These are phyloP conservation scores for Cladophialophora carrionii DNA, from an alignment of 2,329 filamentous ascomycete genomes.

Conservation along the genomic window DNA sequence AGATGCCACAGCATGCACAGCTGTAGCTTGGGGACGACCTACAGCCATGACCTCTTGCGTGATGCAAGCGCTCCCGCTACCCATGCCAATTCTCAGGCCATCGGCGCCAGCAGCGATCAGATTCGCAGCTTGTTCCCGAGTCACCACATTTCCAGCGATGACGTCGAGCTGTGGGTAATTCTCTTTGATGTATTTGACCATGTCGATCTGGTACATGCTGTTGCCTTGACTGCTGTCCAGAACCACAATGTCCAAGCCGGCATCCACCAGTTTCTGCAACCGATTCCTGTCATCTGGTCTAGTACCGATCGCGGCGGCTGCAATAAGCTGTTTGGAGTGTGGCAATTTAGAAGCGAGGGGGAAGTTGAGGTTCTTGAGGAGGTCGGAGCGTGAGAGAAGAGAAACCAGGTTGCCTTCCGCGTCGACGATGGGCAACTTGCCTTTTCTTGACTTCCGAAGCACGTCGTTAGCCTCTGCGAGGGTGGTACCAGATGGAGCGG, in stretches of 20 bases:
- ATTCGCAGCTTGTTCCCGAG: slow-evolving; percentile 88
- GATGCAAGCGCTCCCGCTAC: slow-evolving; percentile 95
- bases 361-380: slow-evolving; percentile 99
- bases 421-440: slow-evolving; percentile 93
- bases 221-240: slow-evolving; percentile 97
- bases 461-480: slow-evolving; percentile 90
- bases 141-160: slow-evolving; percentile 98
- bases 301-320: slow-evolving; percentile 92
- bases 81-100: slow-evolving; percentile 98
- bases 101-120: slow-evolving; percentile 94
- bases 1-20: slow-evolving; percentile 84
- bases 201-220: slow-evolving; percentile 97
- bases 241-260: slow-evolving; percentile 91
- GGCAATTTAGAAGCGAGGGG: slow-evolving; percentile 94
- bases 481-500: slow-evolving; percentile 78
- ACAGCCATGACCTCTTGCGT: slow-evolving; percentile 99
- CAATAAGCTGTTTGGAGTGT: slow-evolving; percentile 95
- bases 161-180: slow-evolving; percentile 86
- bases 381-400: slow-evolving; percentile 88
- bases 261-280: slow-evolving; percentile 85
- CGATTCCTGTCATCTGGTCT: slow-evolving; percentile 88
- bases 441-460: slow-evolving; percentile 94
- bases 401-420: slow-evolving; percentile 82
- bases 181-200: slow-evolving; percentile 94
- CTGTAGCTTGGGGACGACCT: slow-evolving; percentile 89